Evolutionary conservation across 306 rosid species (phyloP).

Genomic region (Rosa persica): DNA sequence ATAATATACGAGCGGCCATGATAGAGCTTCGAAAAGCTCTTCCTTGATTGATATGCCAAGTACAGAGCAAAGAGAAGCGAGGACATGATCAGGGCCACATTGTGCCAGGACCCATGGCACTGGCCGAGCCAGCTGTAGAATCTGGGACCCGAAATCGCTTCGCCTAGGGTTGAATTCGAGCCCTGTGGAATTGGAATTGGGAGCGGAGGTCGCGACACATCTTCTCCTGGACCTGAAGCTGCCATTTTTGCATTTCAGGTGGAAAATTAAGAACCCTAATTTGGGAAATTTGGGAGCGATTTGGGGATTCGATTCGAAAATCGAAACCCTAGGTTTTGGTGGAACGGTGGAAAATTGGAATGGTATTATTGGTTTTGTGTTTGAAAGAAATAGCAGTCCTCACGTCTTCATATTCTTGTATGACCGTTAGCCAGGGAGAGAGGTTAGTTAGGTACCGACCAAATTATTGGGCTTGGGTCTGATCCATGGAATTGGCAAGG

Average conservation of each 20-base stretch:
- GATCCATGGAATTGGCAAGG: not conserved
- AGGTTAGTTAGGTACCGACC: not conserved
- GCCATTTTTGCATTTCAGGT: constrained; percentile 29
- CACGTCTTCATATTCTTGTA: not conserved
- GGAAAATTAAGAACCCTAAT: not conserved
- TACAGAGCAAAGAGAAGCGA: constrained; percentile 43
- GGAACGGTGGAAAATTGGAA: not conserved
- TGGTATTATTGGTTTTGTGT: not conserved
- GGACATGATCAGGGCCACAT: constrained; percentile 37
- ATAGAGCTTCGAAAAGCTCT: constrained; percentile 48
- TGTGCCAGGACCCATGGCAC: constrained; percentile 70
- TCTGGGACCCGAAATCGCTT: constrained; percentile 32
- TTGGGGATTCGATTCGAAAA: constrained; percentile 18
- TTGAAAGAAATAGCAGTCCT: not conserved
- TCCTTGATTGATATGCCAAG: constrained; percentile 46
- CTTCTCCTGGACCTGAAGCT: constrained; percentile 25
- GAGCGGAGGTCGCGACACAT: constrained; percentile 42
- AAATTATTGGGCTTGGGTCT: not conserved
- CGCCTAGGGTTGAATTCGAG: constrained; percentile 27
- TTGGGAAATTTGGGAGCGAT: not conserved
- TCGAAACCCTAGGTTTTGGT: constrained; percentile 46
- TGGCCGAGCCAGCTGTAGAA: constrained; percentile 48
- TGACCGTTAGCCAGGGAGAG: constrained; percentile 6
- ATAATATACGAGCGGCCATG: constrained; percentile 60
- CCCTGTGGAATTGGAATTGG: constrained; percentile 18